Evolutionary conservation across 108 stramenopile genomes (phyloP).

Genomic region (Cyclotella baltica): DNA sequence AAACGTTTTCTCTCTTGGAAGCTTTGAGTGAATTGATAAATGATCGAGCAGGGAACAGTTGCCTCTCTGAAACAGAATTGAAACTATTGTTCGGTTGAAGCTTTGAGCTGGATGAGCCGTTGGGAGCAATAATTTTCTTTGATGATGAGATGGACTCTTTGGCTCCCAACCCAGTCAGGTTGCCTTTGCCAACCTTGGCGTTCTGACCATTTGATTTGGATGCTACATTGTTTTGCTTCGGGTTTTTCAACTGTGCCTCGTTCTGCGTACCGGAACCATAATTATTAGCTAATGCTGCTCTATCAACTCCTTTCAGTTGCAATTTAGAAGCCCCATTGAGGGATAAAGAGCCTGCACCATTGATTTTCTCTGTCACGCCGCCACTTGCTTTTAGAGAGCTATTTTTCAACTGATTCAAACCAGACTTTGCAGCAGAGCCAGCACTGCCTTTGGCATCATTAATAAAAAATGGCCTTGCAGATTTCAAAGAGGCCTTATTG

Average conservation of each 20-base stretch:
- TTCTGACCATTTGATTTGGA: background rate
- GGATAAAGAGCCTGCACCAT: too few relatives aligned
- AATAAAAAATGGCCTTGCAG: background rate
- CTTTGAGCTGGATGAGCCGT: background rate
- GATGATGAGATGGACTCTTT: slow-evolving; percentile 2
- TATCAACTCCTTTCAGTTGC: background rate
- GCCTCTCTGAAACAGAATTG: background rate
- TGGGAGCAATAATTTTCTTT: background rate
- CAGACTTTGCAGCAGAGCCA: too few relatives aligned
- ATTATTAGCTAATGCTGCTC: background rate
- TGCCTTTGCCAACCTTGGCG: background rate
- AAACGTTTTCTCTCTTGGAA: background rate
- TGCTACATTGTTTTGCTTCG: background rate
- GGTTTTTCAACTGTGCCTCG: background rate
- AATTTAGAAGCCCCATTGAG: too few relatives aligned
- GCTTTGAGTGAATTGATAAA: slow-evolving; percentile 15
- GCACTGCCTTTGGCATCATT: background rate
- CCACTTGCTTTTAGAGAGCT: too few relatives aligned
- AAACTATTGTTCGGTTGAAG: background rate
- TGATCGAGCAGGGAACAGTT: background rate
- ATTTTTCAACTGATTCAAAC: background rate
- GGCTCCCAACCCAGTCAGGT: background rate
- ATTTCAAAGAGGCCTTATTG: background rate
- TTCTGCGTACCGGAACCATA: background rate
- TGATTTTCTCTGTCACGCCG: background rate